Conservation (phyloP, 805 yeast species). For the Yamadazyma insecticola region DNA sequence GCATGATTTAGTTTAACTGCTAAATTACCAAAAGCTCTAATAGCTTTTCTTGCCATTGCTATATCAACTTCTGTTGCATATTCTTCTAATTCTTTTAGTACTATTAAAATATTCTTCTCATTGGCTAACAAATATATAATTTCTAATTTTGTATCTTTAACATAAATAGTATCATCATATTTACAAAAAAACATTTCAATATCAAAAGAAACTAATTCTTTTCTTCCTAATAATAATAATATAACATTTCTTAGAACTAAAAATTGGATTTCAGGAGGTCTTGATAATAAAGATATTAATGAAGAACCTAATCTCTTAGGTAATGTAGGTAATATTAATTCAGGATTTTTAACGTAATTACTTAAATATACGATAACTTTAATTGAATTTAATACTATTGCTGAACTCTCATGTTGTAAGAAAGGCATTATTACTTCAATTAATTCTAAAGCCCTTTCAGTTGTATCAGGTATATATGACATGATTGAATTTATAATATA, state of each 20-base stretch:
- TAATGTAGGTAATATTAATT: conserved; percentile 49
- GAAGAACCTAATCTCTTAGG: conserved; percentile 63
- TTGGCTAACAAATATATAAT: conserved; percentile 77
- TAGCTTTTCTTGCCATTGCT: conserved; percentile 82
- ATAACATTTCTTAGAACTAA: conserved; percentile 77
- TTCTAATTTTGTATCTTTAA: conserved; percentile 87
- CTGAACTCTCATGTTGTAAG: conserved; percentile 73
- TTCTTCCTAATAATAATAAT: conserved; percentile 61
- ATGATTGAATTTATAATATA: conserved; percentile 61
- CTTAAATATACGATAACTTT: conserved; percentile 67
- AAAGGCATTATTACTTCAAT: conserved; percentile 65
- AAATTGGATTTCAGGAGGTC: conserved; percentile 81
- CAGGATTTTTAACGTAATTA: conserved; percentile 62
- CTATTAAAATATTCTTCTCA: conserved; percentile 52
- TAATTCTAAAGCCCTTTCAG: conserved; percentile 60
- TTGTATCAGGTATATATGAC: conserved; percentile 64
- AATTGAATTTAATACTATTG: conserved; percentile 75
- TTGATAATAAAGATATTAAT: conserved; percentile 61
- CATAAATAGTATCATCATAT: conserved; percentile 80
- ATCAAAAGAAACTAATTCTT: conserved; percentile 56
- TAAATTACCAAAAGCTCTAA: conserved; percentile 83
- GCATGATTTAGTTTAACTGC: conserved; percentile 70
- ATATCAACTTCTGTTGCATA: conserved; percentile 86
- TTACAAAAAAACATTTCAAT: conserved; percentile 80
- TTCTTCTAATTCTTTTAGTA: conserved; percentile 73